Conservation (phyloP, 345 rosid genomes). For the Heritiera littoralis region DNA sequence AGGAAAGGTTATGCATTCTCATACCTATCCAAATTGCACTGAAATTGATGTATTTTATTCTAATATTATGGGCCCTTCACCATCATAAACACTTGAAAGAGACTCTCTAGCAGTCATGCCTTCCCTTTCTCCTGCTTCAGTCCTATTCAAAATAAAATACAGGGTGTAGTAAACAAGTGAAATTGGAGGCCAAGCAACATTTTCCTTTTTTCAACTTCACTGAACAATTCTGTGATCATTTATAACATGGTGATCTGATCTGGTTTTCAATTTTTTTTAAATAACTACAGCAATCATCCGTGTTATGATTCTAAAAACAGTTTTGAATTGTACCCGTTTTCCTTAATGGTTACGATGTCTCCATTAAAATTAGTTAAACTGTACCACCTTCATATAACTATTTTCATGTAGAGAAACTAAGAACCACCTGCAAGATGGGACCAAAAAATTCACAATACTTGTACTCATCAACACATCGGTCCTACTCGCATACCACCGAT, state of each 20-base stretch:
- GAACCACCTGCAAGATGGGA: neutral
- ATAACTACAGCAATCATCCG: neutral
- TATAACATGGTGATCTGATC: neutral
- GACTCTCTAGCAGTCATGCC: slow-evolving; percentile 5
- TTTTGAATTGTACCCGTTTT: neutral
- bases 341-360: neutral
- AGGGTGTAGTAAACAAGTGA: neutral
- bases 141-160: neutral
- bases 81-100: slow-evolving; percentile 9
- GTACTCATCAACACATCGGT: neutral
- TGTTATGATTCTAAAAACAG: neutral
- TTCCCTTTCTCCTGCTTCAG: neutral
- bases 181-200: neutral
- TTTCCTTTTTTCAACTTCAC: neutral
- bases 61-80: neutral
- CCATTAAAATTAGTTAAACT: neutral
- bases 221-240: neutral
- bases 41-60: neutral
- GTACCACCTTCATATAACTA: neutral
- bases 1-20: neutral
- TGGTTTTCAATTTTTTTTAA: neutral
- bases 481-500: neutral
- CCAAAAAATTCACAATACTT: neutral
- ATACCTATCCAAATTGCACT: neutral
- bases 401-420: neutral